A percentile compares a stretch with the other conserved stretches of the same genome.
Conservation (phyloP, 129 eudicot species). For the Erigeron canadensis region DNA sequence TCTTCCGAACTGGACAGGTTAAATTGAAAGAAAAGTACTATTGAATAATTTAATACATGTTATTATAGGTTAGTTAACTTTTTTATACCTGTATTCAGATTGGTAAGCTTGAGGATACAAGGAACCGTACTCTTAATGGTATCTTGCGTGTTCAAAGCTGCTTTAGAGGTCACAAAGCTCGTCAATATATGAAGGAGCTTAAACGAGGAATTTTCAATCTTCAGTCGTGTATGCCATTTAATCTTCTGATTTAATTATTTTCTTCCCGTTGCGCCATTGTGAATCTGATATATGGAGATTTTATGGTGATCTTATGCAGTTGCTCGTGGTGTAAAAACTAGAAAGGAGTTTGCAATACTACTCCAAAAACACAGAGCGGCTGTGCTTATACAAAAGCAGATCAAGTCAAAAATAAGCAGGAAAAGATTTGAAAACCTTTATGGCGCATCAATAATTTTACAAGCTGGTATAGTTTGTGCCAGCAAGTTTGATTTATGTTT, state of each 20-base stretch:
- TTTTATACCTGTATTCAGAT: constrained; percentile 40
- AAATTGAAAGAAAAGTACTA: neutral
- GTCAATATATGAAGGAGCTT: constrained; percentile 51
- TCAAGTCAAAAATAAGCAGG: constrained; percentile 49
- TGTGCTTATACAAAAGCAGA: constrained; percentile 63
- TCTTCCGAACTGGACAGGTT: constrained; percentile 98
- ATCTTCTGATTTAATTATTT: neutral
- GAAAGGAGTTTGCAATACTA: constrained; percentile 68
- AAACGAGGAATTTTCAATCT: constrained; percentile 60
- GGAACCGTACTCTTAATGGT: constrained; percentile 93
- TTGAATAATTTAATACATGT: neutral
- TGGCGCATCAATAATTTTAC: constrained; percentile 60
- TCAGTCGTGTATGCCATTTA: constrained; percentile 64
- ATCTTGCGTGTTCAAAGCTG: constrained; percentile 96
- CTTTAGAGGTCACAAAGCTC: constrained; percentile 94
- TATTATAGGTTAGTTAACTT: neutral
- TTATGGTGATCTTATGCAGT: constrained; percentile 38
- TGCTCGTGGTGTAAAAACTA: constrained; percentile 74
- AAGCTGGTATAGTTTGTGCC: constrained; percentile 56
- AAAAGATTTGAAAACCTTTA: constrained; percentile 41
- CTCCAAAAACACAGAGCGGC: constrained; percentile 85
- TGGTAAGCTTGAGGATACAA: constrained; percentile 94
- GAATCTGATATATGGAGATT: neutral
- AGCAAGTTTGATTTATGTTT: neutral
- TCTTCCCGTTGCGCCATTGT: neutral